Evolutionary conservation across 352 stramenopile genomes (phyloP).

Genomic region (Globisporangium mamillatum): DNA sequence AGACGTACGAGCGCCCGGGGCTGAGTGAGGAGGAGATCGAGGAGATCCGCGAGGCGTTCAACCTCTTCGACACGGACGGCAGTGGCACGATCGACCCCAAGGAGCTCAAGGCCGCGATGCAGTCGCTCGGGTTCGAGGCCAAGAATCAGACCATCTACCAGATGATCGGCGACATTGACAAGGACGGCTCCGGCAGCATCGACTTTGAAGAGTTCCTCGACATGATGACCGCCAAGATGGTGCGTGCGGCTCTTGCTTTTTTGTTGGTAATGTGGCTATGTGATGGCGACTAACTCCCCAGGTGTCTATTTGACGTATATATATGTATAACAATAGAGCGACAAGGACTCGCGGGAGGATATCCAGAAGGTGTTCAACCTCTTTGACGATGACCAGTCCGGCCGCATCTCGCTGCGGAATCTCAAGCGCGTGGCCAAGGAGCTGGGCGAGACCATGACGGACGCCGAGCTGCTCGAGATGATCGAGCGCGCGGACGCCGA

Average conservation of each 20-base stretch:
- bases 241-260: slow-evolving; percentile 8
- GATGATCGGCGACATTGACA: slow-evolving; percentile 97
- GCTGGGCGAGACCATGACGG: slow-evolving; percentile 98
- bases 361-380: slow-evolving; percentile 96
- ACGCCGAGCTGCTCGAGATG: slow-evolving; percentile 99
- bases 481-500: slow-evolving; percentile 96
- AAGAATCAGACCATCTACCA: slow-evolving; percentile 98
- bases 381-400: slow-evolving; percentile 97
- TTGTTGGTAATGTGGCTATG: neutral
- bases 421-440: slow-evolving; percentile 98
- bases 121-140: slow-evolving; percentile 94
- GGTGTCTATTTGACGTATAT: neutral
- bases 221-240: slow-evolving; percentile 97
- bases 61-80: slow-evolving; percentile 97
- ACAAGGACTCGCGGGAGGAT: slow-evolving; percentile 95
- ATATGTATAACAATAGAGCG: slow-evolving; percentile 47
- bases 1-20: slow-evolving; percentile 88
- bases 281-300: neutral
- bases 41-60: slow-evolving; percentile 96
- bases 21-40: slow-evolving; percentile 95
- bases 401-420: slow-evolving; percentile 96
- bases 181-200: slow-evolving; percentile 94
- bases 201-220: slow-evolving; percentile 97
- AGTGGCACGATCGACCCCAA: slow-evolving; percentile 96
- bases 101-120: slow-evolving; percentile 96